Percentiles rank a stretch among this genome's conserved stretches.
Conservation (phyloP, 371 early-diverging fungal species). For the Mucor piriformis region DNA sequence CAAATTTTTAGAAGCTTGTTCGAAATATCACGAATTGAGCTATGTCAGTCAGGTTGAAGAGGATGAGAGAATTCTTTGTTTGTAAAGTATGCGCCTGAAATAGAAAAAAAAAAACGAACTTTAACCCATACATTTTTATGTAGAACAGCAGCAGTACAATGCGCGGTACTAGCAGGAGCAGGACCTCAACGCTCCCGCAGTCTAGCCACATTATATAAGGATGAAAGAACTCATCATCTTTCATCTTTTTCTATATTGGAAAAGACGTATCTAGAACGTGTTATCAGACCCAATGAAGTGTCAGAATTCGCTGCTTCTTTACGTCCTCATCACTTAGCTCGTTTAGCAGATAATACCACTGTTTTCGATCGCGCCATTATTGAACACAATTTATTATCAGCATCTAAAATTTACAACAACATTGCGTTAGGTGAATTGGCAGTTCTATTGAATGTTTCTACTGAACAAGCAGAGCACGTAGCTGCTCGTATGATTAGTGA, state of each 20-base stretch:
- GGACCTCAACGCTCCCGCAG: constrained; percentile 89
- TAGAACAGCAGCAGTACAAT: constrained; percentile 72
- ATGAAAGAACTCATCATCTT: constrained; percentile 77
- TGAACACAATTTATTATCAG: constrained; percentile 91
- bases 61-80: constrained; percentile 65
- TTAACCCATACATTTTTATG: neutral
- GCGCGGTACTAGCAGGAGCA: constrained; percentile 90
- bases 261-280: constrained; percentile 90
- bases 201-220: constrained; percentile 90
- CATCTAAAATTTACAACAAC: constrained; percentile 87
- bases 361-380: constrained; percentile 92
- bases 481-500: constrained; percentile 92
- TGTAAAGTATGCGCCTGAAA: constrained; percentile 49
- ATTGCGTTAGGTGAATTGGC: constrained; percentile 87
- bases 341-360: constrained; percentile 73
- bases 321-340: constrained; percentile 78
- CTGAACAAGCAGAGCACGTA: constrained; percentile 83
- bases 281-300: constrained; percentile 78
- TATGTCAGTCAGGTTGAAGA: constrained; percentile 68
- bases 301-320: constrained; percentile 76
- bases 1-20: constrained; percentile 83
- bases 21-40: constrained; percentile 83
- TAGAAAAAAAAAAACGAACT: neutral
- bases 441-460: constrained; percentile 69
- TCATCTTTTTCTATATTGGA: constrained; percentile 77